Conservation (phyloP, 345 rosid genomes). For the Dovyalis caffra region DNA sequence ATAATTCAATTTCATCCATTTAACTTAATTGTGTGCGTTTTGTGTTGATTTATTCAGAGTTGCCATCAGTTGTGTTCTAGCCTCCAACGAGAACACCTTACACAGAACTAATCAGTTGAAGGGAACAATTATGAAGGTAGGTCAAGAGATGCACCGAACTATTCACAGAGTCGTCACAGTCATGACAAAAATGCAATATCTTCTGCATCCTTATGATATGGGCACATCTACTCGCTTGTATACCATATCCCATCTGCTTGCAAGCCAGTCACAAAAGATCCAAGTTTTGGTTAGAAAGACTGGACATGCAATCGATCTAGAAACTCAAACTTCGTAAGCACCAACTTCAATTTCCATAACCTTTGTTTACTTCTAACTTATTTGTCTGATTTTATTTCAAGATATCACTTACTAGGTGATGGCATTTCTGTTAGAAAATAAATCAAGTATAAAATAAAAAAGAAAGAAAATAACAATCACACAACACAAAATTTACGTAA, state of each 20-base stretch:
- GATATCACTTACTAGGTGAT: no score
- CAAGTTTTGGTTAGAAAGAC: slow-evolving; percentile 33
- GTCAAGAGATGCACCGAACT: slow-evolving; percentile 31
- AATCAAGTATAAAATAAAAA: no score
- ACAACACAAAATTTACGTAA: no score
- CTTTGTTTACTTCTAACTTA: background rate
- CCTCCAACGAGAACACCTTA: slow-evolving; percentile 37
- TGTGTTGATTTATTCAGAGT: slow-evolving; percentile 43
- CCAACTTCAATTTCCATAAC: background rate
- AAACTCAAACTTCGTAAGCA: slow-evolving; percentile 52
- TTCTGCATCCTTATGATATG: slow-evolving; percentile 51
- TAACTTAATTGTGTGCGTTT: no score
- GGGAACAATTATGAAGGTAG: slow-evolving; percentile 40
- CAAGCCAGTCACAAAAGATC: slow-evolving; percentile 40
- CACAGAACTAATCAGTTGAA: slow-evolving; percentile 43
- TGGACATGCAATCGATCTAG: slow-evolving; percentile 42
- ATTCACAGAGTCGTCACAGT: slow-evolving; percentile 35
- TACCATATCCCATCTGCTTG: slow-evolving; percentile 39
- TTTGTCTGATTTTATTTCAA: background rate
- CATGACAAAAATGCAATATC: slow-evolving; percentile 37
- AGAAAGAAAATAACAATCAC: no score
- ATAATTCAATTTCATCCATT: no score
- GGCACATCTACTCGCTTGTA: slow-evolving; percentile 34
- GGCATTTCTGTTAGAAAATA: no score
- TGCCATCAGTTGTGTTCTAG: slow-evolving; percentile 43